Evolutionary conservation across 2,329 filamentous ascomycete species (phyloP).

Genomic region (Fusarium albidum): DNA sequence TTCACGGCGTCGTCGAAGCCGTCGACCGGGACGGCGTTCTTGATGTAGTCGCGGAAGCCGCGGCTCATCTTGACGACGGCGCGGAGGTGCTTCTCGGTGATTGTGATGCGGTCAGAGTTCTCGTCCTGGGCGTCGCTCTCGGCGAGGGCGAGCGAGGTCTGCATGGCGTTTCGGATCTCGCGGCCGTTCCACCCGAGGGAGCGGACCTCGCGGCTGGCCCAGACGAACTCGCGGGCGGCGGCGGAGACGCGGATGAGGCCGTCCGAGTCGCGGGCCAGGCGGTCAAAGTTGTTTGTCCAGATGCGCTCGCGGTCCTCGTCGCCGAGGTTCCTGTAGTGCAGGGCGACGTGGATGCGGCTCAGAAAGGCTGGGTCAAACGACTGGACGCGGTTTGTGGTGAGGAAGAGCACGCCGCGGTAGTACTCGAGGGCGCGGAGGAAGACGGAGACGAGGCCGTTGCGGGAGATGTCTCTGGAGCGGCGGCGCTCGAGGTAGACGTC

Average conservation of each 20-base stretch:
- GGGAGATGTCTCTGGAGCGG: constrained; percentile 50
- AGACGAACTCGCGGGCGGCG: constrained; percentile 51
- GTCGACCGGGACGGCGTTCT: constrained; percentile 30
- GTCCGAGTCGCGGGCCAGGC: constrained; percentile 51
- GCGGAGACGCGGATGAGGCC: constrained; percentile 48
- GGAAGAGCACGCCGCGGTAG: constrained; percentile 58
- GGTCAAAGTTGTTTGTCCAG: constrained; percentile 56
- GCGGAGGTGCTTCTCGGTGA: constrained; percentile 45
- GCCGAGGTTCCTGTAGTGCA: constrained; percentile 54
- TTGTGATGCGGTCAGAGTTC: constrained; percentile 40
- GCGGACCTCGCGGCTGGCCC: constrained; percentile 47
- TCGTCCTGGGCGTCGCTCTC: constrained; percentile 52
- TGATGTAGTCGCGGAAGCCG: constrained; percentile 45
- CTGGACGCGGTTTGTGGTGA: constrained; percentile 59
- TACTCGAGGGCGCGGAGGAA: constrained; percentile 62
- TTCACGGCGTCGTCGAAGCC: constrained; percentile 31
- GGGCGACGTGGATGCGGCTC: constrained; percentile 57
- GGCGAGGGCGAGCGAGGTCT: constrained; percentile 55
- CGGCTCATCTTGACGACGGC: constrained; percentile 48
- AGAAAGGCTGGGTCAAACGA: constrained; percentile 58
- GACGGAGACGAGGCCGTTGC: constrained; percentile 58
- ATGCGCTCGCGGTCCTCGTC: constrained; percentile 54
- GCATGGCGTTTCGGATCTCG: constrained; percentile 54
- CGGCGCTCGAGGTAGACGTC: constrained; percentile 68
- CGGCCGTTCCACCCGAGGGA: constrained; percentile 53